Evolutionary conservation across 805 yeast species (phyloP).

Genomic region (Saccharomycopsis capsularis): DNA sequence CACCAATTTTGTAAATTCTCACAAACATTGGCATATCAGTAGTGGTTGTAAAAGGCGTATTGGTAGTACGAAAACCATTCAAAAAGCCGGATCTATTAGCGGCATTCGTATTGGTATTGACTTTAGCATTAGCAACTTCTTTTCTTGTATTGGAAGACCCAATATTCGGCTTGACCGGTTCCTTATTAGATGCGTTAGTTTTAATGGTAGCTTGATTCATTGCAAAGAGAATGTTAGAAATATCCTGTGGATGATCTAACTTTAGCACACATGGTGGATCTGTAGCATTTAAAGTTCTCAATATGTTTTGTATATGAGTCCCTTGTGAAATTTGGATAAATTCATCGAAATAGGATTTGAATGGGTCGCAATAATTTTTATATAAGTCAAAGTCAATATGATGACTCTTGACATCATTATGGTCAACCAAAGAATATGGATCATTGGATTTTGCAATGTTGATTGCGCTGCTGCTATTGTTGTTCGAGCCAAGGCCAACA

Average conservation of each 20-base stretch:
- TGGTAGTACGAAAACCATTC: too few relatives aligned
- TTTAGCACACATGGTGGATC: constrained; percentile 15
- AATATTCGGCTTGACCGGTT: neutral
- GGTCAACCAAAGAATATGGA: constrained; percentile 1
- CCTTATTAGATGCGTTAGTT: neutral
- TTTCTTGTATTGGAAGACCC: neutral
- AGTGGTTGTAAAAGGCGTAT: too few relatives aligned
- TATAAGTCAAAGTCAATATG: neutral
- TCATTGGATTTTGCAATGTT: constrained; percentile 8
- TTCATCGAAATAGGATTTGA: neutral
- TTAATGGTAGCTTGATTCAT: constrained; percentile 9
- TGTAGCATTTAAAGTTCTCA: neutral
- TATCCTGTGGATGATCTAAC: constrained; percentile 16
- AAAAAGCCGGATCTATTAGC: too few relatives aligned
- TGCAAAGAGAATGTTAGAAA: neutral
- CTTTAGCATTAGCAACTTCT: neutral
- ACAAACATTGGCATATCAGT: constrained; percentile 25
- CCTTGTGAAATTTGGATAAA: neutral
- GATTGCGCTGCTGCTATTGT: too few relatives aligned
- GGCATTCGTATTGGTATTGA: too few relatives aligned
- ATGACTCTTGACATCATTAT: neutral
- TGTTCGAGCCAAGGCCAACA: too few relatives aligned
- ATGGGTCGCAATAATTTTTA: neutral
- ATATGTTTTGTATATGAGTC: neutral
- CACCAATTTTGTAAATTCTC: constrained; percentile 36